These are phyloP conservation scores for Arthrobotrys pseudoclavata DNA, from an alignment of 2,329 filamentous ascomycete species.

Conservation along the genomic window DNA sequence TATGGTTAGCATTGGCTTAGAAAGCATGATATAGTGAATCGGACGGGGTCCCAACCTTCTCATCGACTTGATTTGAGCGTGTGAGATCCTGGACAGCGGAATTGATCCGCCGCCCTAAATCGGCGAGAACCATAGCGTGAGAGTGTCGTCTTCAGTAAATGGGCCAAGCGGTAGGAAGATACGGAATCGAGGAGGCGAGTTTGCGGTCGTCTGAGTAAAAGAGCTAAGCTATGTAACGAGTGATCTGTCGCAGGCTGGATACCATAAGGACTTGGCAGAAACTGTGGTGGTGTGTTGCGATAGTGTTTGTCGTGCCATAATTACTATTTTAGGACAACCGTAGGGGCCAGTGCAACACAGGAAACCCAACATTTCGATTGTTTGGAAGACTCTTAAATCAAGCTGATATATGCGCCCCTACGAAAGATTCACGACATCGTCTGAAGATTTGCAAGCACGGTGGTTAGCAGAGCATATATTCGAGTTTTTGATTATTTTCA, in stretches of 20 bases:
- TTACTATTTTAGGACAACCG: not conserved
- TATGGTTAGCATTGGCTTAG: constrained; percentile 21
- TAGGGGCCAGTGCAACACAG: not conserved
- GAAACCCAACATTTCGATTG: constrained; percentile 1
- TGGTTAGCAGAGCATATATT: too few relatives aligned
- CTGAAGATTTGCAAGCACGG: too few relatives aligned
- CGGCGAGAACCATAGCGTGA: constrained; percentile 89
- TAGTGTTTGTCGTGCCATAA: not conserved
- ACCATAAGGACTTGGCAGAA: too few relatives aligned
- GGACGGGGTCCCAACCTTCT: constrained; percentile 77
- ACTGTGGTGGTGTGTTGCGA: too few relatives aligned
- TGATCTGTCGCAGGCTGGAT: too few relatives aligned
- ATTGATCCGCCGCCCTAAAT: constrained; percentile 98
- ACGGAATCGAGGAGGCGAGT: not conserved
- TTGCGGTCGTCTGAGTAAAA: not conserved
- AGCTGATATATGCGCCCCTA: too few relatives aligned
- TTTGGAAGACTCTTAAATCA: too few relatives aligned
- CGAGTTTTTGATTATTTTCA: too few relatives aligned
- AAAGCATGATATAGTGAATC: constrained; percentile 37
- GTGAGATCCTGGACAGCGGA: constrained; percentile 94
- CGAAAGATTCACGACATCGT: too few relatives aligned
- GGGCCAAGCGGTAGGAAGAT: not conserved
- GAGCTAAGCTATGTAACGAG: constrained; percentile 10
- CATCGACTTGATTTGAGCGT: constrained; percentile 90
- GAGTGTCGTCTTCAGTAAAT: not conserved